Percentiles rank a stretch among this genome's conserved stretches.
phyloP scores from a whole-genome alignment of 768 basidiomycete genomes.

The Amanita jacksonii region DNA sequence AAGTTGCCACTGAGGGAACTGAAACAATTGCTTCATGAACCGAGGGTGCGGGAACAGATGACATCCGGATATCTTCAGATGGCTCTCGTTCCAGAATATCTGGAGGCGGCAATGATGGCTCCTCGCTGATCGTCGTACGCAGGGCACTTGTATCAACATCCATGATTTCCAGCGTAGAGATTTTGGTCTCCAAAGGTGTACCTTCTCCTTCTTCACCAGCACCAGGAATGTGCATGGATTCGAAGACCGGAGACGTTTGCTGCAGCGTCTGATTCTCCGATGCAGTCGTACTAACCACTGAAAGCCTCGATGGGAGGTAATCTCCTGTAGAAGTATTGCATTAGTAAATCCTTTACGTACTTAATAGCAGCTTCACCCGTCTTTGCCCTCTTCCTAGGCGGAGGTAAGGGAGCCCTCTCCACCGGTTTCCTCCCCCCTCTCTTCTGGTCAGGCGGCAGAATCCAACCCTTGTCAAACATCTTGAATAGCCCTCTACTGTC shows the following conservation, averaged over 20 bases:
- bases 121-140: constrained; percentile 8
- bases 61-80: neutral
- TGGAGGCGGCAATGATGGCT: neutral
- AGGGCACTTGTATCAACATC: constrained; percentile 8
- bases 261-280: constrained; percentile 36
- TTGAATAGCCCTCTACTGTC: constrained; percentile 66
- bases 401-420: constrained; percentile 35
- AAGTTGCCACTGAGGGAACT: neutral
- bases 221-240: too few species aligned
- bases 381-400: constrained; percentile 47
- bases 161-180: constrained; percentile 8
- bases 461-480: constrained; percentile 84
- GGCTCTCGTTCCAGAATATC: neutral
- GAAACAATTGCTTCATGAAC: neutral
- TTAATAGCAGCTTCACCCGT: constrained; percentile 23
- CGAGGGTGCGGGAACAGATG: neutral
- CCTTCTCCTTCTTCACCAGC: too few species aligned
- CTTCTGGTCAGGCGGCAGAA: constrained; percentile 65
- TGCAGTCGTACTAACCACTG: constrained; percentile 34
- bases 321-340: constrained; percentile 14
- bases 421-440: constrained; percentile 46
- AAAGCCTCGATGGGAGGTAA: constrained; percentile 32
- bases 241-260: constrained; percentile 16
- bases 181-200: too few species aligned
- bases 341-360: constrained; percentile 1